Base-by-base conservation (phyloP, 2,329 filamentous ascomycete species). In the Coniochaeta ligniaria region DNA sequence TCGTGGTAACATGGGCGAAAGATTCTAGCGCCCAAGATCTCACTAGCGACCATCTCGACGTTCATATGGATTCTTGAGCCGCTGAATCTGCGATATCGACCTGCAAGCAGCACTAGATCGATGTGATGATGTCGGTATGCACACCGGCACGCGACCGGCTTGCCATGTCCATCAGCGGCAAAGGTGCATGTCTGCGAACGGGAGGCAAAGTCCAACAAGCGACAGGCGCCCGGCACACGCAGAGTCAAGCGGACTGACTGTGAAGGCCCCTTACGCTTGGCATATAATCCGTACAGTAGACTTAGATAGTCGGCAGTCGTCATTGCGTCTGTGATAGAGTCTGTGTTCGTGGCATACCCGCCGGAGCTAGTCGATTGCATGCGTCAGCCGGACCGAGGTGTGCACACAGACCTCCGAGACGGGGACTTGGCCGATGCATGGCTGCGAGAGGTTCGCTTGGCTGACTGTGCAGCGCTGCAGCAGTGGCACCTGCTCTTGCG, bases 301-400 rank as follows among this genome's bases (percentile, higher is more conserved):
- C 22, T 1, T 28, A 14, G 45, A 50, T 28, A 50, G 16, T 52
- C 24, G 24, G 24, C 22, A 47, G 43, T 47, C 47, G 47, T 22
- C 22, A 31, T 22, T 11, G 20, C 17, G 47, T 52, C 47, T 52
- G 47, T 52, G 47, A 52, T 28, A 7, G 2, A 12, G 22, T 28
- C 47, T 24, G 47, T 11, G 22, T 57, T 45, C 61, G n/a, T 63
- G 60, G 65, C 65, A 66, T 70, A 71, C 67, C 67, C 67, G 68
- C 69, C 68, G 61, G 58, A 63, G 67, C 69, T 70, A 67, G 59
- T 50, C 28, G 61, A 62, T 63, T 62, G 62, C 60, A 50, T 64
- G 64, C 63, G 65, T 70, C 64, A 65, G 67, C 62, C 61, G 63
- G 64, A 35, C 59, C 52, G 45, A 52, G 38, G 56, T 43, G 26